Conservation (phyloP, 352 stramenopile genomes). For the Aphanomyces stellatus region DNA sequence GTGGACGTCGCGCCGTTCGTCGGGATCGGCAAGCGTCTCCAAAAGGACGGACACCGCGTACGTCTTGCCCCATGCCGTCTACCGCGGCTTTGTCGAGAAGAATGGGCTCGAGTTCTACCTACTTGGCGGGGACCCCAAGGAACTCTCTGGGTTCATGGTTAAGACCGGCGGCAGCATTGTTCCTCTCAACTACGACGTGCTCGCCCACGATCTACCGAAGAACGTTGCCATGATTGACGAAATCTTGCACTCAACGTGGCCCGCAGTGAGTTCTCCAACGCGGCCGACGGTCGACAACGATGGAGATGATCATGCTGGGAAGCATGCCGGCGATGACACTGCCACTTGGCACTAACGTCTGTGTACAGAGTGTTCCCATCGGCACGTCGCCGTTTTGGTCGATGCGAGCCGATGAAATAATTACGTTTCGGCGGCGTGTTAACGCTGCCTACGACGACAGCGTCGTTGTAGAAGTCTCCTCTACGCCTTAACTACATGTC, state of each 20-base stretch:
- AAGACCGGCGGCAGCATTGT: conserved; percentile 76
- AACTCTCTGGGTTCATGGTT: conserved; percentile 87
- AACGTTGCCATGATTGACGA: conserved; percentile 88
- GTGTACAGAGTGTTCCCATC: no score
- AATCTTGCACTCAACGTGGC: conserved; percentile 85
- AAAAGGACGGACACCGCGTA: conserved; percentile 82
- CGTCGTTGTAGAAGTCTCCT: no score
- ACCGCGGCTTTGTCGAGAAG: conserved; percentile 74
- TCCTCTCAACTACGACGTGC: conserved; percentile 48
- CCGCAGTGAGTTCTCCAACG: no score
- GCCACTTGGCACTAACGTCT: no score
- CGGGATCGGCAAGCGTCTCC: conserved; percentile 74
- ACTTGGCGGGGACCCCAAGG: conserved; percentile 60
- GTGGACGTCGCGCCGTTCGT: conserved; percentile 84
- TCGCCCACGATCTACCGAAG: conserved; percentile 51
- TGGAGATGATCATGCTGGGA: no score
- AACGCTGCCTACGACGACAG: no score
- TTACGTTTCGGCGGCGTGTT: no score
- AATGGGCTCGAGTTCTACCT: conserved; percentile 75
- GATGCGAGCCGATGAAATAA: no score
- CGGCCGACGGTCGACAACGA: no score
- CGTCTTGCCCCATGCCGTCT: conserved; percentile 85
- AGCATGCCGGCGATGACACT: no score
- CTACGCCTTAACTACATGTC: no score
- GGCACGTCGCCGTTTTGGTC: no score